Evolutionary conservation across 352 stramenopile species (phyloP).

Genomic region (Pseudoperonospora humuli): DNA sequence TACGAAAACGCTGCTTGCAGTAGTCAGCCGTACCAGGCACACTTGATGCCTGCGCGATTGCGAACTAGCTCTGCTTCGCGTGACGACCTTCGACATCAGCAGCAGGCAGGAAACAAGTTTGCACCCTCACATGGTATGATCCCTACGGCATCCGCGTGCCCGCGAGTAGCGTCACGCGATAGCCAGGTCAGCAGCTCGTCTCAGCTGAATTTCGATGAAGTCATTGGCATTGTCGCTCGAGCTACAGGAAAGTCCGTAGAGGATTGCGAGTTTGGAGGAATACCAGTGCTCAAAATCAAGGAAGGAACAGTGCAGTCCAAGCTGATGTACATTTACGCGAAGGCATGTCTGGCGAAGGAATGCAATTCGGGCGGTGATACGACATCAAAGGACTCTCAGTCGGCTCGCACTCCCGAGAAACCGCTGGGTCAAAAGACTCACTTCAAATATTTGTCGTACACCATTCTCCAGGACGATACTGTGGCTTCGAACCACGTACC

Average conservation of each 20-base stretch:
- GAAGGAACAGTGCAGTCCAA: slow-evolving; percentile 62
- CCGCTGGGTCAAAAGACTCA: slow-evolving; percentile 32
- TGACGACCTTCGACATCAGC: slow-evolving; percentile 10
- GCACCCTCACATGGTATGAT: background rate
- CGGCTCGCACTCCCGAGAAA: slow-evolving; percentile 20
- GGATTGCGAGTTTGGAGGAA: slow-evolving; percentile 56
- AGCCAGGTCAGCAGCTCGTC: slow-evolving; percentile 24
- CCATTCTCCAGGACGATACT: slow-evolving; percentile 22
- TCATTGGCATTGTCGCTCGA: slow-evolving; percentile 42
- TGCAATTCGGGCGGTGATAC: slow-evolving; percentile 15
- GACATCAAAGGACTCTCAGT: slow-evolving; percentile 11
- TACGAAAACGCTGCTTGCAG: slow-evolving; percentile 4
- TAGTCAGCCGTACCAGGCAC: slow-evolving; percentile 5
- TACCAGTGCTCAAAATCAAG: slow-evolving; percentile 46
- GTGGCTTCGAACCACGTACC: slow-evolving; percentile 16
- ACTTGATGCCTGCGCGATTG: slow-evolving; percentile 3
- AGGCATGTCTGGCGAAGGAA: slow-evolving; percentile 65
- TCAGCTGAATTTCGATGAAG: slow-evolving; percentile 43
- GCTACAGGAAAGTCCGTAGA: slow-evolving; percentile 48
- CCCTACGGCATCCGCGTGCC: slow-evolving; percentile 1
- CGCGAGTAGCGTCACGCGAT: slow-evolving; percentile 16
- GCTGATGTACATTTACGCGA: slow-evolving; percentile 64
- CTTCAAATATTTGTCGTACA: slow-evolving; percentile 33
- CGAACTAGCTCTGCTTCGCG: slow-evolving; percentile 12
- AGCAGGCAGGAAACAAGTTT: slow-evolving; percentile 12